Conservation (phyloP, 805 yeast genomes). For the Candida qinlingensis region DNA sequence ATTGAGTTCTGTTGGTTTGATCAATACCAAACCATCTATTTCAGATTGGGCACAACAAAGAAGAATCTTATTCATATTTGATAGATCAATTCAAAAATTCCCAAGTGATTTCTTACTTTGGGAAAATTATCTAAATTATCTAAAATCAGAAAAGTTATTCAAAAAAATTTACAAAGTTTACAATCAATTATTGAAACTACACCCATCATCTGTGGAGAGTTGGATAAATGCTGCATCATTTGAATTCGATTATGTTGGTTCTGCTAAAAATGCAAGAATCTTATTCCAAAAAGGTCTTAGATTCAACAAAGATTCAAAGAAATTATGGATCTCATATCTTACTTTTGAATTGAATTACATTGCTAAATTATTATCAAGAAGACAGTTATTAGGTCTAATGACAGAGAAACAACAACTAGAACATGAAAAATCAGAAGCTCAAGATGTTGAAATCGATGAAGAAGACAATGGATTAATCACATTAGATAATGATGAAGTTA, state of each 20-base stretch:
- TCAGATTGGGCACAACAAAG: constrained; percentile 87
- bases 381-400: constrained; percentile 74
- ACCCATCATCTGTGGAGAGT: constrained; percentile 84
- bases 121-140: constrained; percentile 67
- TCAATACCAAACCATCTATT: constrained; percentile 56
- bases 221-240: constrained; percentile 96
- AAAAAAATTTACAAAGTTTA: constrained; percentile 72
- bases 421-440: constrained; percentile 31
- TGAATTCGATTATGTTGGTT: constrained; percentile 84
- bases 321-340: constrained; percentile 80
- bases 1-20: constrained; percentile 46
- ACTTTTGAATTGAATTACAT: constrained; percentile 85
- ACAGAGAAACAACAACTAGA: constrained; percentile 66
- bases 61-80: constrained; percentile 75
- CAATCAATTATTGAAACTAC: constrained; percentile 72
- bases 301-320: constrained; percentile 68
- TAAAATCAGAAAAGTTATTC: constrained; percentile 61
- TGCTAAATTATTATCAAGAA: constrained; percentile 75
- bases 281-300: constrained; percentile 80
- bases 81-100: constrained; percentile 74
- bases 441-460: constrained; percentile 30
- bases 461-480: constrained; percentile 40
- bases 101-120: constrained; percentile 76
- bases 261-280: constrained; percentile 82
- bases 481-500: constrained; percentile 46